phyloP scores from a whole-genome alignment of 345 rosid genomes.

The Ceriops decandra region DNA sequence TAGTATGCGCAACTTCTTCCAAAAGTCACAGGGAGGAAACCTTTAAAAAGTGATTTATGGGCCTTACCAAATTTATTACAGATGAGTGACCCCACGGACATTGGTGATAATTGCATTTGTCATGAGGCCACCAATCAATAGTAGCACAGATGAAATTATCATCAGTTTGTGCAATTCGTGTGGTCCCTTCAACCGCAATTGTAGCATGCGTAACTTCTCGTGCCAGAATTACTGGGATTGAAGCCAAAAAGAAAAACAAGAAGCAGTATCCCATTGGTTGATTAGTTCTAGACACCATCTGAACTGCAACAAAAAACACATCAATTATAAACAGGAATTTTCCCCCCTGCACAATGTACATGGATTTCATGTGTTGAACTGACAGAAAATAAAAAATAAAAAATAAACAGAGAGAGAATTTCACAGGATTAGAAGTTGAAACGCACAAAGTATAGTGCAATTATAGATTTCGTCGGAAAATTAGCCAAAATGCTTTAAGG shows the following conservation, averaged over 20 bases:
- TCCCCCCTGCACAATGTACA: neutral
- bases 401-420: no score
- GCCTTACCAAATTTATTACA: constrained; percentile 64
- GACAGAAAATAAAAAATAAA: no score
- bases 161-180: constrained; percentile 53
- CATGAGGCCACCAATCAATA: constrained; percentile 99
- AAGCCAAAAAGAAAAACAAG: constrained; percentile 38
- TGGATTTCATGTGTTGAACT: no score
- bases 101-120: constrained; percentile 82
- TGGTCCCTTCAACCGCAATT: constrained; percentile 52
- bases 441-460: no score
- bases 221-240: constrained; percentile 43
- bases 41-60: neutral
- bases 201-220: constrained; percentile 40
- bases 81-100: constrained; percentile 95
- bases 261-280: constrained; percentile 44
- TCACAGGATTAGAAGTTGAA: no score
- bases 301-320: constrained; percentile 23
- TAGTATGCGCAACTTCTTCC: no score
- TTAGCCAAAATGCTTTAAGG: no score
- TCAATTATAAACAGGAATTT: neutral
- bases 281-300: constrained; percentile 6
- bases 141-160: constrained; percentile 88
- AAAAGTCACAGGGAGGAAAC: neutral
- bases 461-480: no score